Evolutionary conservation across 805 yeast species (phyloP), one percentile per base, ranked within the genome.

Genomic region (Metschnikowia corniflorae): DNA sequence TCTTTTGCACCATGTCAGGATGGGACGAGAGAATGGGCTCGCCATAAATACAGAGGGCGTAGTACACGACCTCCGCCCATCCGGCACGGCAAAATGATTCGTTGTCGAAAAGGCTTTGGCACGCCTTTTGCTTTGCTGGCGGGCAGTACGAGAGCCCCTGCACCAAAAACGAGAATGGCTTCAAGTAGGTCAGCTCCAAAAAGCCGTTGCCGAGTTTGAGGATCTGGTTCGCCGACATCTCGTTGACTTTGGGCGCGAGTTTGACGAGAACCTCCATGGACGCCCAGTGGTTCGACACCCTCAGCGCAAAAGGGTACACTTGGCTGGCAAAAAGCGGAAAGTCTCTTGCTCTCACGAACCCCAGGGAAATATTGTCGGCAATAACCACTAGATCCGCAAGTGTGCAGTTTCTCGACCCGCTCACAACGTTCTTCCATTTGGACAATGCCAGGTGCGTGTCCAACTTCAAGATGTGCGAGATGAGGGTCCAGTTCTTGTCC

Each of bases 401-500:
- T 2, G 24, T 23, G 7, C 12, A 22, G 2, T 29, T 26, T 6
- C 27, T 15, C 12, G 28, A 12, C 7, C 32, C 44, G 1, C 42
- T 41, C 36, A 71, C 47, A 2, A 73, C 61, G 12, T 51, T 42
- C 3, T 56, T 51, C n/a, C 67, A 50, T 39, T 69, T 65, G 18
- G 67, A 56, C 12, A 74, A 59, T n/a, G 82, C 80, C 34, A 82
- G 60, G 38, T 78, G 82, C 3, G 77, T 64, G 54, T 81, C 82
- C 35, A 80, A 64, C 18, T 65, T 65, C 10, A 81, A 50, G 4
- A 81, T 58, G 23, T 72, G 62, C 1, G 57, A 60, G 4, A 82
- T 53, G 35, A 82, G 56, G 1, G 50, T 46, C 75, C 78, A 75
- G 39, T 70, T 68, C 19, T 64, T 28, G 18, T 24, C 13, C 4